phyloP scores from a whole-genome alignment of 441 rosid genomes.

The Corymbia citriodora region DNA sequence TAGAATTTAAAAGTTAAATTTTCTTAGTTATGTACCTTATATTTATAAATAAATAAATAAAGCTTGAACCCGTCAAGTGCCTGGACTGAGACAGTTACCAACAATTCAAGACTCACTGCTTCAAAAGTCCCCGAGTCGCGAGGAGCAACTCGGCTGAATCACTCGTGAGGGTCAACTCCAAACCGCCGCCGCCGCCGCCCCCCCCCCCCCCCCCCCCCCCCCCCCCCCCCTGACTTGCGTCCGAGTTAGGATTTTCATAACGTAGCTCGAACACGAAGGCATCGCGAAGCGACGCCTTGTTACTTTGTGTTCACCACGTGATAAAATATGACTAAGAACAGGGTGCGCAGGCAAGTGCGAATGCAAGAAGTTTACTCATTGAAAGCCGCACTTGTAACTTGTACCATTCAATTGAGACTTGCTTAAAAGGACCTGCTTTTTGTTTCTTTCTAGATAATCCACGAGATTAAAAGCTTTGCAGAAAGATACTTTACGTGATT shows the following conservation, averaged over 20 bases:
- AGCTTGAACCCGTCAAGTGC: not conserved
- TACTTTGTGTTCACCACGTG: not conserved
- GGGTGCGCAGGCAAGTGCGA: not conserved
- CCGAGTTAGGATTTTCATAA: not conserved
- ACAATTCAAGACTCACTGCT: not conserved
- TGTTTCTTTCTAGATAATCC: not conserved
- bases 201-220: too few species aligned
- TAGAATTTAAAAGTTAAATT: too few species aligned
- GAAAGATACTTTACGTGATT: not conserved
- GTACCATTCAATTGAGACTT: not conserved
- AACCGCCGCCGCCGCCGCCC: too few species aligned
- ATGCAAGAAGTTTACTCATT: not conserved
- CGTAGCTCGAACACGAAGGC: not conserved
- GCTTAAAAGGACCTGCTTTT: not conserved
- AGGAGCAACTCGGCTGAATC: not conserved
- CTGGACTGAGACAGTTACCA: not conserved
- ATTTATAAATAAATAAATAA: not conserved
- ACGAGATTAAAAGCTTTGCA: not conserved
- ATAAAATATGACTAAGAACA: not conserved
- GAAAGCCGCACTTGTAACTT: not conserved
- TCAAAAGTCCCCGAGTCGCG: not conserved
- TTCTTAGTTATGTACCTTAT: too few species aligned
- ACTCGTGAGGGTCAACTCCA: not conserved
- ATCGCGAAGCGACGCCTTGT: not conserved
- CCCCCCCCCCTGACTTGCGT: too few species aligned